Evolutionary conservation across 306 rosid genomes (phyloP), one percentile per base, ranked within the genome.

Genomic region (Corylus avellana): DNA sequence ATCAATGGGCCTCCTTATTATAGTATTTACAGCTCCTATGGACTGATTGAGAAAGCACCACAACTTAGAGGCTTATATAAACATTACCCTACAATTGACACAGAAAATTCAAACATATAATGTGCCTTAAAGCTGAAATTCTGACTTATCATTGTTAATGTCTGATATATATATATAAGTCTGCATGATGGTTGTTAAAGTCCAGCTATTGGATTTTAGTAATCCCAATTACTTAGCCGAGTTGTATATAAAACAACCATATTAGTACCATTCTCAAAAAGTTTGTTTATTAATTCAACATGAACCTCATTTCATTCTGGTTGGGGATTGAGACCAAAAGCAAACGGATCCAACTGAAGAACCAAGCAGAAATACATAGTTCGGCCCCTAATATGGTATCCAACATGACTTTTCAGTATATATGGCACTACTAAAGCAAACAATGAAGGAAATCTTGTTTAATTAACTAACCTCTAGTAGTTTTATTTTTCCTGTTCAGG

Each of bases 11-110:
- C 90, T 79, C 74, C 81, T 87, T 70, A 87, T 79, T 16, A 87
- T 87, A 7, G 90, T 84, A 55, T 87, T 87, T 47, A 83, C 84
- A 55, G 90, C 90, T 51, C 80, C 86, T 58, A 87, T 81, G 63
- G 86, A 73, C 88, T 82, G 77, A 69, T 56, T 67, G 51, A 67
- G 51, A 48, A 42, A 73, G 22, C 76, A 81, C 27, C 27, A 67
- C 50, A 67, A 9, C 9, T 67, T 39, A 67, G 72, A 67, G 42
- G 72, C 12, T 67, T 17, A 37, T 72, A 57, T 32, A 75, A 22
- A 17, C 42, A 61, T 49, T 37, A 32, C 58, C 63, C 18, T 25
- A 27, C 32, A 14, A 77, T 66, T 62, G 55, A 67, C 50, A 18
- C 27, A 11, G 27, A 25, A 37, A 64, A 4, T 25, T 18, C 46